Conservation (phyloP, 345 rosid species). For the Bruguiera sexangula region DNA sequence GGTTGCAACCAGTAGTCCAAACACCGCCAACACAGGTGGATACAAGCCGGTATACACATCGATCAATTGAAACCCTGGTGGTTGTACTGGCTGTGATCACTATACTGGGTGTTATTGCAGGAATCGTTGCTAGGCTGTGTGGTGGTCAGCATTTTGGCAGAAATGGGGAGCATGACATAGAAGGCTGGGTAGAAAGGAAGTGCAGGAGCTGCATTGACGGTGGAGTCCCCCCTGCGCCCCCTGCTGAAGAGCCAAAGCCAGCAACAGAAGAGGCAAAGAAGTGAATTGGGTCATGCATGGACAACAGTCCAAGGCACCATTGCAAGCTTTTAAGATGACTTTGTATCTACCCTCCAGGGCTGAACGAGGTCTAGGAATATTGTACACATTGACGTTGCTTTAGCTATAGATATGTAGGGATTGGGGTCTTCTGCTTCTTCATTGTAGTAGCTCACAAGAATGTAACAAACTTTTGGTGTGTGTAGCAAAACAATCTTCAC, state of each 20-base stretch:
- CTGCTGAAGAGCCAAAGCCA: slow-evolving; percentile 31
- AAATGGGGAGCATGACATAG: slow-evolving; percentile 69
- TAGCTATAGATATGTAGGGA: neutral
- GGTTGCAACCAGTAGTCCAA: slow-evolving; percentile 27
- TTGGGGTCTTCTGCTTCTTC: neutral
- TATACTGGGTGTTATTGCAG: slow-evolving; percentile 61
- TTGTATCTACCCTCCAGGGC: neutral
- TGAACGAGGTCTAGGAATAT: slow-evolving; percentile 3
- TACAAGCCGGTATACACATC: slow-evolving; percentile 31
- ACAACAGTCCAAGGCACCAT: no score
- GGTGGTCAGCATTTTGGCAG: slow-evolving; percentile 67
- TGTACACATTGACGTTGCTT: neutral
- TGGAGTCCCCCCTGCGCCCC: slow-evolving; percentile 46
- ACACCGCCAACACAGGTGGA: slow-evolving; percentile 28
- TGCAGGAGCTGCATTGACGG: slow-evolving; percentile 86
- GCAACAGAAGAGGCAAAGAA: slow-evolving; percentile 44
- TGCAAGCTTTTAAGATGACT: neutral
- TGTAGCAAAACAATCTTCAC: neutral
- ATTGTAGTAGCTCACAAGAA: neutral
- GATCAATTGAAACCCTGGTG: slow-evolving; percentile 71
- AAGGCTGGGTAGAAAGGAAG: slow-evolving; percentile 84
- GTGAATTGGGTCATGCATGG: slow-evolving; percentile 23
- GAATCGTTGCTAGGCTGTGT: slow-evolving; percentile 69
- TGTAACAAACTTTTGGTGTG: neutral
- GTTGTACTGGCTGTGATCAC: slow-evolving; percentile 85